Evolutionary conservation across 441 rosid species (phyloP).

Genomic region (Dalechampia spathulata): DNA sequence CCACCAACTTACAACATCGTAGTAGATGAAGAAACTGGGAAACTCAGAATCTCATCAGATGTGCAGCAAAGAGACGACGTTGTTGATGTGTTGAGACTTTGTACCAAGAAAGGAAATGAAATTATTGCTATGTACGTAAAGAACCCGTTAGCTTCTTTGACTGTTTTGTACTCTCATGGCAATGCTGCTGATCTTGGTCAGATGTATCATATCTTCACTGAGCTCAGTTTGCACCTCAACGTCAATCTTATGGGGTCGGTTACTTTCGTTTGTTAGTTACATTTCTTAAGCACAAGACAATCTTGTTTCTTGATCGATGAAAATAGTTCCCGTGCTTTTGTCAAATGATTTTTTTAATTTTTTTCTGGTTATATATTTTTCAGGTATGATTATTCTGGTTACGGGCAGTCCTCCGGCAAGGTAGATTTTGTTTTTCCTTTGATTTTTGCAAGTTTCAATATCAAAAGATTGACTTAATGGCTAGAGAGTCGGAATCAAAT

Average conservation of each 20-base stretch:
- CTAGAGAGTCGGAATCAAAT: not conserved
- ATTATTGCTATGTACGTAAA: slow-evolving; percentile 65
- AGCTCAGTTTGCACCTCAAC: slow-evolving; percentile 73
- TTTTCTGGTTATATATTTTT: slow-evolving; percentile 3
- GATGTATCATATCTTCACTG: slow-evolving; percentile 65
- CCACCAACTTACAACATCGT: slow-evolving; percentile 69
- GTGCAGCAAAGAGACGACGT: slow-evolving; percentile 41
- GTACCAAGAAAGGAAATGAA: slow-evolving; percentile 74
- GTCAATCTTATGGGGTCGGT: slow-evolving; percentile 89
- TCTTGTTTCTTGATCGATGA: not conserved
- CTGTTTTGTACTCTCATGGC: slow-evolving; percentile 87
- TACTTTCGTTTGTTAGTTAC: not conserved
- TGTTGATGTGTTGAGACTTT: slow-evolving; percentile 59
- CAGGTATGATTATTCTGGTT: slow-evolving; percentile 97
- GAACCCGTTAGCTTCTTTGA: slow-evolving; percentile 68
- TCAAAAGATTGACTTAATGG: not conserved
- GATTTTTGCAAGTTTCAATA: not conserved
- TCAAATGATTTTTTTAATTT: not conserved
- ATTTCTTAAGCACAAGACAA: no score
- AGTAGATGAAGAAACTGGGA: slow-evolving; percentile 39
- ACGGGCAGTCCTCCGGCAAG: slow-evolving; percentile 93
- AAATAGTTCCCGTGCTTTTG: no score
- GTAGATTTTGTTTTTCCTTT: slow-evolving; percentile 39
- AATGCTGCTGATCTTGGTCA: slow-evolving; percentile 97
- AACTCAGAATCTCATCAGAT: slow-evolving; percentile 39